Evolutionary conservation across 305 asterid species (phyloP), one percentile per base, ranked within the genome.

Genomic region (Fraxinus albicans): DNA sequence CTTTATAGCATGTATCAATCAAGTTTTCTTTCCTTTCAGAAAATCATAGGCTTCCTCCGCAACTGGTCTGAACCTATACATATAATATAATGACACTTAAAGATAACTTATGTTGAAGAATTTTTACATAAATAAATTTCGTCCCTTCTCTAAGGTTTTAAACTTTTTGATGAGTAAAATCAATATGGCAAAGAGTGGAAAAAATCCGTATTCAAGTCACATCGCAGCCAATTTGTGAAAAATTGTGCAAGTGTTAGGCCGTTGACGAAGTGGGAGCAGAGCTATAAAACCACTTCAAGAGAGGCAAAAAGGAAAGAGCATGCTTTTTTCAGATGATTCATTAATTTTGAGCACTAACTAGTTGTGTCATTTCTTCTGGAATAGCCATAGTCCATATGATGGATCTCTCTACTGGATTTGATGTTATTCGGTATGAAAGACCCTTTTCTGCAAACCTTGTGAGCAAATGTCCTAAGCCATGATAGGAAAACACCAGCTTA

Each of bases 361-460:
- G 89, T 86, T 83, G 84, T 42, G 85, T 69, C 79, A 93, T 80
- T 85, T 93, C 93, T 87, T 94, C 97, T 50, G 98, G 98, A 77
- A 88, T 82, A 38, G 73, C 87, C 95, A 96, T 94, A 65, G 89
- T 88, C 99, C 99, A 96, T 27, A 92, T 63, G 84, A 96, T 92
- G 80, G 98, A 89, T 83, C 91, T 91, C 86, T 90, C 96, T 15
- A 94, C 78, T 21, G 97, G 95, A 84, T 96, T 96, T 55, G 99
- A 88, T 13, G 89, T 90, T 86, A 94, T 83, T 34, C 90, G 98
- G 86, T 87, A 93, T 83, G 97, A 87, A 84, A 96, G 88, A 73
- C 94, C 92, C 85, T 91, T 96, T 77, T 94, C 99, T 8, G 92
- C 92, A 88, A 94, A 90, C 90, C 98, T 91, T 76, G 97, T 89